Evolutionary conservation across 2,329 filamentous ascomycete species (phyloP).

Genomic region (Xylaria arbuscula): DNA sequence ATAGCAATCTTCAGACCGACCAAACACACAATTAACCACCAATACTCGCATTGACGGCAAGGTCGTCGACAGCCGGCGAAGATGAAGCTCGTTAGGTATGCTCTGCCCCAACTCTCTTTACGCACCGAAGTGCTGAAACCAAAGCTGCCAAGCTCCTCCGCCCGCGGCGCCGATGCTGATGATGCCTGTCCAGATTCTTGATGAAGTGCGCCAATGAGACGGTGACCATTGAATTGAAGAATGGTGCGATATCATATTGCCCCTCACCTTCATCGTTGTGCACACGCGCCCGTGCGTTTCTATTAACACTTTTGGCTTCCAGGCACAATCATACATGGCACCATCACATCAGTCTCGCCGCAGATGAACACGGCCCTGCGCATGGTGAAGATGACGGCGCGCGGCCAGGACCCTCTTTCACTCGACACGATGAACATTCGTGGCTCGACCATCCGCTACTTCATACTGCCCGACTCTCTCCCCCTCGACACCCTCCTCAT

Average conservation of each 20-base stretch:
- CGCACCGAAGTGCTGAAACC: slow-evolving; percentile 59
- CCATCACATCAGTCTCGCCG: slow-evolving; percentile 94
- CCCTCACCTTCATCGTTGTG: neutral
- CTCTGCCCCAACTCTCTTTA: slow-evolving; percentile 43
- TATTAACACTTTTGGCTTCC: slow-evolving; percentile 33
- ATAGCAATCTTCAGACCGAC: slow-evolving; percentile 33
- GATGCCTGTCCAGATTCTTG: slow-evolving; percentile 76
- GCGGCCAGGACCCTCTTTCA: slow-evolving; percentile 85
- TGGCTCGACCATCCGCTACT: slow-evolving; percentile 95
- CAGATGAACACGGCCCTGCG: slow-evolving; percentile 99
- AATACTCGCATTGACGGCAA: slow-evolving; percentile 12
- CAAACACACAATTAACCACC: slow-evolving; percentile 19
- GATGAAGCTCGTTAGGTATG: slow-evolving; percentile 98
- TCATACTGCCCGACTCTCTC: slow-evolving; percentile 94
- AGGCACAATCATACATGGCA: slow-evolving; percentile 97
- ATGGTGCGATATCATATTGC: slow-evolving; percentile 69
- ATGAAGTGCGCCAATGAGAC: slow-evolving; percentile 99
- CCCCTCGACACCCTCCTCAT: slow-evolving; percentile 95
- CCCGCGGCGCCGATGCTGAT: slow-evolving; percentile 49
- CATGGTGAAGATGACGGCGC: slow-evolving; percentile 95
- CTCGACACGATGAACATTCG: slow-evolving; percentile 97
- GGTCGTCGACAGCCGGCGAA: slow-evolving; percentile 54
- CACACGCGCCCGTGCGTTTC: neutral
- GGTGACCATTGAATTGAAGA: slow-evolving; percentile 97
- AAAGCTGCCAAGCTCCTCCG: slow-evolving; percentile 50